A percentile compares a stretch with the other conserved stretches of the same genome.
Evolutionary conservation across 495 filamentous ascomycete species (phyloP).

Genomic region (Hypoxylon cercidicola): DNA sequence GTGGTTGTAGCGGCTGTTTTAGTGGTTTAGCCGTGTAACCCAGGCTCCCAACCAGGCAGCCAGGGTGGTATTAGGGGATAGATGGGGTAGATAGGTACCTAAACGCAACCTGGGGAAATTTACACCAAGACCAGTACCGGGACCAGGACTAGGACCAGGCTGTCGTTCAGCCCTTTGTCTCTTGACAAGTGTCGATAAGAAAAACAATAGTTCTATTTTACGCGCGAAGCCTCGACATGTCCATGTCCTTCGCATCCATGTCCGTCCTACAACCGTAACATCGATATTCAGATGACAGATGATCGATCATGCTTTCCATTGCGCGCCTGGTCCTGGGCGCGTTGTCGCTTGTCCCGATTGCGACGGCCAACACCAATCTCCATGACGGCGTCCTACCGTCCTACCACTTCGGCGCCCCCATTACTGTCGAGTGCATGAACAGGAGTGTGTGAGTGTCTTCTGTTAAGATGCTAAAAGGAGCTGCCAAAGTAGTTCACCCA

Average conservation of each 20-base stretch:
- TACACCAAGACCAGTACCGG: conserved; percentile 1
- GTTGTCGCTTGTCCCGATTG: conserved; percentile 20
- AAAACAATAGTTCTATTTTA: conserved; percentile 3
- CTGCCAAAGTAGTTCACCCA: conserved; percentile 10
- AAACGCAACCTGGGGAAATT: conserved; percentile 15
- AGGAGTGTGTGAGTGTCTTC: conserved; percentile 61
- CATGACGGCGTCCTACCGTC: conserved; percentile 51
- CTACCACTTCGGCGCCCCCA: conserved; percentile 61
- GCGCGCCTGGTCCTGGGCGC: conserved; percentile 34
- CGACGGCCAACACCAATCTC: conserved; percentile 29
- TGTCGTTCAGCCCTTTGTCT: conserved; percentile 37
- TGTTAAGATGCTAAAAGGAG: neutral
- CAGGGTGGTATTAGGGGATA: no score
- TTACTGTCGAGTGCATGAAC: conserved; percentile 65
- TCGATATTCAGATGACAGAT: conserved; percentile 8
- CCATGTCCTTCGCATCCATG: conserved; percentile 11
- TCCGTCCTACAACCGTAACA: conserved; percentile 17
- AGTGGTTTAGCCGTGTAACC: no score
- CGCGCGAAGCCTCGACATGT: conserved; percentile 27
- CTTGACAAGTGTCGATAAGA: conserved; percentile 24
- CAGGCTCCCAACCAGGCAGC: no score
- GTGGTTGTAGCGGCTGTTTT: no score
- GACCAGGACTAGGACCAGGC: conserved; percentile 33
- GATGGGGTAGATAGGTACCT: no score
- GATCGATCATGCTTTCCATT: conserved; percentile 33